phyloP scores from a whole-genome alignment of 805 yeast genomes.

The Pichia exigua region DNA sequence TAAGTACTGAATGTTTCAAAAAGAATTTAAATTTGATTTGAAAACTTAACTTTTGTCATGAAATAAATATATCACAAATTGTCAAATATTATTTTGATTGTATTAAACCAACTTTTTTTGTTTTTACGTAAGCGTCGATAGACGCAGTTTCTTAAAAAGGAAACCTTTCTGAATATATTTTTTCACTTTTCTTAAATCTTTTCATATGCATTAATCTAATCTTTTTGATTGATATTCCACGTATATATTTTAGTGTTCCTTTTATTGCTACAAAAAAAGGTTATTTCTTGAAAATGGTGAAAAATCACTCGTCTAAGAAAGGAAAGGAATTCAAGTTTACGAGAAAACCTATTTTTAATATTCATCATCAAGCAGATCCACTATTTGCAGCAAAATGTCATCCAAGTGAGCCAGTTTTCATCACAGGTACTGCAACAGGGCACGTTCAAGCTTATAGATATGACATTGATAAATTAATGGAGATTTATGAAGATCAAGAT shows the following conservation, averaged over 20 bases:
- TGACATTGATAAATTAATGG: conserved; percentile 39
- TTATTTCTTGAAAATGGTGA: background rate
- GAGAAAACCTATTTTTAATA: conserved; percentile 29
- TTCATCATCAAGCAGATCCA: conserved; percentile 45
- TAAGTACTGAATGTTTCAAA: too few relatives aligned
- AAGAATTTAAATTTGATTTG: too few relatives aligned
- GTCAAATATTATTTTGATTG: too few relatives aligned
- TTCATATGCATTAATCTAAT: too few relatives aligned
- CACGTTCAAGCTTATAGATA: conserved; percentile 58
- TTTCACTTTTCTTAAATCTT: background rate
- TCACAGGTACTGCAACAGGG: conserved; percentile 79
- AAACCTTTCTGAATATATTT: background rate
- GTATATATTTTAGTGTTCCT: too few relatives aligned
- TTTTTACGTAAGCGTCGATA: background rate
- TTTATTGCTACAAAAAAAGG: too few relatives aligned
- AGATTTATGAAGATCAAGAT: conserved; percentile 21
- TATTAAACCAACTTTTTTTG: too few relatives aligned
- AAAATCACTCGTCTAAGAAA: background rate
- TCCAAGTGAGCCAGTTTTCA: conserved; percentile 57
- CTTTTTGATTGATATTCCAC: too few relatives aligned
- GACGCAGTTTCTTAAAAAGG: background rate
- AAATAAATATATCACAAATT: too few relatives aligned
- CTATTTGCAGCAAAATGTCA: conserved; percentile 74
- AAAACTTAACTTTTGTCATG: too few relatives aligned
- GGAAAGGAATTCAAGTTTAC: conserved; percentile 7